Evolutionary conservation across 495 filamentous ascomycete species (phyloP).

Genomic region (Hapsidospora chrysogenum): DNA sequence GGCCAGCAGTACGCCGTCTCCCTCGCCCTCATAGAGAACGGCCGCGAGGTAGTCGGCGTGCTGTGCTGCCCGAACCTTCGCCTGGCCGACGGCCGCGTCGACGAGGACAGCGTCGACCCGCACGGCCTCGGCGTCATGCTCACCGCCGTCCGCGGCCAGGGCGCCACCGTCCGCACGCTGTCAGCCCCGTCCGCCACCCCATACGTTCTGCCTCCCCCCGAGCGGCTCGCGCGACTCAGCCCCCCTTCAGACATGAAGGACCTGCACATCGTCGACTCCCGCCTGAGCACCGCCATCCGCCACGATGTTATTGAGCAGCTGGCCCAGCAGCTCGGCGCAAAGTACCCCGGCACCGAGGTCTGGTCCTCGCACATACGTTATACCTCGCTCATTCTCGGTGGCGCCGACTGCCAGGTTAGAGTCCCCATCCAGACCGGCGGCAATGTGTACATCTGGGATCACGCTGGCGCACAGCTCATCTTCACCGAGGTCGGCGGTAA

Average conservation of each 20-base stretch:
- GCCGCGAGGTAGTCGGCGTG: slow-evolving; percentile 34
- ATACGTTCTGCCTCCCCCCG: slow-evolving; percentile 8
- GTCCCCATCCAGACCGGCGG: slow-evolving; percentile 38
- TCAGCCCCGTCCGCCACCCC: slow-evolving; percentile 10
- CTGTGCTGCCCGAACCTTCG: slow-evolving; percentile 40
- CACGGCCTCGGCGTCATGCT: slow-evolving; percentile 34
- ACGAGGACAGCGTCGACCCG: slow-evolving; percentile 31
- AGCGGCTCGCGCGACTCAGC: neutral
- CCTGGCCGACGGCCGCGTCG: slow-evolving; percentile 16
- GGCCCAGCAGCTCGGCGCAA: slow-evolving; percentile 20
- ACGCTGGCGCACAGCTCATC: slow-evolving; percentile 41
- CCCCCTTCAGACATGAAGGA: slow-evolving; percentile 12
- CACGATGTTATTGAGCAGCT: slow-evolving; percentile 24
- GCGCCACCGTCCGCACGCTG: slow-evolving; percentile 31
- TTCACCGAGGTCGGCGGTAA: slow-evolving; percentile 37
- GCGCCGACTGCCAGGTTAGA: slow-evolving; percentile 24
- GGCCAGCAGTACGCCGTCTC: slow-evolving; percentile 43
- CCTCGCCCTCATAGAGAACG: slow-evolving; percentile 34
- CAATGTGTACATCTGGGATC: slow-evolving; percentile 37
- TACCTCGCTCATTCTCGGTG: slow-evolving; percentile 34
- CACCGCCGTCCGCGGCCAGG: slow-evolving; percentile 32
- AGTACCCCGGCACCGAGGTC: slow-evolving; percentile 32
- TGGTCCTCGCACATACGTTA: slow-evolving; percentile 46
- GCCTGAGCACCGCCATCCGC: slow-evolving; percentile 19
- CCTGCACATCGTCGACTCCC: slow-evolving; percentile 32